These are phyloP conservation scores for Mallotus nudiflorus DNA, from an alignment of 345 rosid species.

Conservation along the genomic window DNA sequence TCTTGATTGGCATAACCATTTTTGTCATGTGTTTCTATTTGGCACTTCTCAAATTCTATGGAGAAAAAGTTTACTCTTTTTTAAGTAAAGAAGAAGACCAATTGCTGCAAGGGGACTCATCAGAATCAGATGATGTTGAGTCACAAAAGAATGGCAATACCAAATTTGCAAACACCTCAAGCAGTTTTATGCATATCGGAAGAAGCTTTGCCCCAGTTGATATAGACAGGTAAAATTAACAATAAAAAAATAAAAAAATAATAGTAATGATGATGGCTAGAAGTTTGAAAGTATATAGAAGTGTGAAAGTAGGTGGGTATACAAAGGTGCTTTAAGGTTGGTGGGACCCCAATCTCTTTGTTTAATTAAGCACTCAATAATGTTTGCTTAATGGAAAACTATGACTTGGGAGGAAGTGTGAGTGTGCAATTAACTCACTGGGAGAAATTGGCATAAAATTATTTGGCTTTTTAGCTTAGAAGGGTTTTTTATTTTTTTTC, in stretches of 20 bases:
- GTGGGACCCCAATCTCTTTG: conserved; percentile 10
- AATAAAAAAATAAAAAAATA: not conserved
- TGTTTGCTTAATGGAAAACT: conserved; percentile 32
- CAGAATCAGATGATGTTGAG: conserved; percentile 36
- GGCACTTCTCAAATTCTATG: conserved; percentile 38
- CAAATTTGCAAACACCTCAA: conserved; percentile 11
- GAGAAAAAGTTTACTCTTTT: conserved; percentile 39
- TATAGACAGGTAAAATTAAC: conserved; percentile 37
- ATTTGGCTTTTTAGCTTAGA: not conserved
- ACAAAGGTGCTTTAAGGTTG: conserved; percentile 7
- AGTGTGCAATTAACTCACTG: too few relatives aligned
- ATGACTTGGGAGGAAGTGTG: not conserved
- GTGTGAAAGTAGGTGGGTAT: conserved; percentile 13
- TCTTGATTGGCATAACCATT: conserved; percentile 42
- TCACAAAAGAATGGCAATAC: conserved; percentile 27
- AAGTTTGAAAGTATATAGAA: not conserved
- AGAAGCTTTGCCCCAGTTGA: conserved; percentile 31
- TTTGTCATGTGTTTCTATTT: conserved; percentile 47
- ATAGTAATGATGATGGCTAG: not conserved
- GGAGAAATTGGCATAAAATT: conserved; percentile 7
- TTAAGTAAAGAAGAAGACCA: conserved; percentile 39
- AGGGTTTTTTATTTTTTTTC: not conserved
- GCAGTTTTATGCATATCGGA: conserved; percentile 40
- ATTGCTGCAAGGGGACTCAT: conserved; percentile 25
- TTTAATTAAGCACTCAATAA: conserved; percentile 29